Conservation (phyloP, 2,329 filamentous ascomycete species). For the Colletotrichum cereale region DNA sequence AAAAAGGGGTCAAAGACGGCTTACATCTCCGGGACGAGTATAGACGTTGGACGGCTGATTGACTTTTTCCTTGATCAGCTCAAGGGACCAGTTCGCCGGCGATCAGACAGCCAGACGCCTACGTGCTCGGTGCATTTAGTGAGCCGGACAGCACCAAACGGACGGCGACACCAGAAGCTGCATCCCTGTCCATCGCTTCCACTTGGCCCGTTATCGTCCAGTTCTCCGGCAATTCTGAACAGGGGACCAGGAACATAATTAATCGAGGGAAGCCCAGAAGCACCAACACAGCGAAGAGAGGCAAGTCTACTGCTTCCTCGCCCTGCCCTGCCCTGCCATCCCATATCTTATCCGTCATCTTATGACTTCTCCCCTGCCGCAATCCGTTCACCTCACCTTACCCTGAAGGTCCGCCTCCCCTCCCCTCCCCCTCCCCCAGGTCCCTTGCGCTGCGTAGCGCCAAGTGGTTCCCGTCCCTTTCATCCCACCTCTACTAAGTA, state of each 20-base stretch:
- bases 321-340: slow-evolving; percentile 6
- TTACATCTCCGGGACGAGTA: background rate
- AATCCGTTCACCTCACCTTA: slow-evolving; percentile 11
- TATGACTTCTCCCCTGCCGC: slow-evolving; percentile 1
- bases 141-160: background rate
- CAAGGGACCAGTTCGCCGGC: background rate
- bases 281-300: background rate
- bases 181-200: slow-evolving; percentile 35
- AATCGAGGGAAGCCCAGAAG: background rate
- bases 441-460: slow-evolving; percentile 27
- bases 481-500: slow-evolving; percentile 17
- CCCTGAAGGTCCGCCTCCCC: background rate
- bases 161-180: slow-evolving; percentile 18
- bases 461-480: slow-evolving; percentile 24
- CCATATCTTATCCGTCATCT: slow-evolving; percentile 17
- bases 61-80: slow-evolving; percentile 5
- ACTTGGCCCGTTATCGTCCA: slow-evolving; percentile 26
- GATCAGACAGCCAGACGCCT: slow-evolving; percentile 15
- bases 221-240: slow-evolving; percentile 11
- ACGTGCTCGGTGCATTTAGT: background rate
- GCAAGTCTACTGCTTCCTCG: background rate
- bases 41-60: background rate
- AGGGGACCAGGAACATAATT: slow-evolving; percentile 19
- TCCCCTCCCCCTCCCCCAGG: slow-evolving; percentile 5
- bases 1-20: slow-evolving; percentile 4